Evolutionary conservation across 352 stramenopile genomes (phyloP).

Genomic region (Phytopythium chamaehyphon): DNA sequence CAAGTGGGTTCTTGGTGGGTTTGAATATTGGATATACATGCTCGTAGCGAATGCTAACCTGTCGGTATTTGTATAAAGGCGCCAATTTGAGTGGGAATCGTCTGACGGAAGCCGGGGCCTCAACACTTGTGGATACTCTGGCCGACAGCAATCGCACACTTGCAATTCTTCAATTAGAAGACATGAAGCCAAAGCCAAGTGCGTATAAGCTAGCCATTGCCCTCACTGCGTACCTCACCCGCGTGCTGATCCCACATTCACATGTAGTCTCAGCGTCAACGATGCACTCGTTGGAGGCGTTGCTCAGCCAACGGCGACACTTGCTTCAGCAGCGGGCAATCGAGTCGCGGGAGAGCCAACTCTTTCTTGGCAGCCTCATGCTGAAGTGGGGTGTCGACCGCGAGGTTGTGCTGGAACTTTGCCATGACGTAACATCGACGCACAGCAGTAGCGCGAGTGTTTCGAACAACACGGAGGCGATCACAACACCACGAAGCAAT

Average conservation of each 20-base stretch:
- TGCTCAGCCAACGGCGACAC: conserved; percentile 17
- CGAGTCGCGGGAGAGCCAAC: conserved; percentile 32
- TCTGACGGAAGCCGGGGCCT: conserved; percentile 24
- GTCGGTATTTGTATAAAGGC: conserved; percentile 16
- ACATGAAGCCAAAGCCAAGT: conserved; percentile 15
- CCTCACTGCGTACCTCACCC: not conserved
- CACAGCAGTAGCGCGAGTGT: conserved; percentile 1
- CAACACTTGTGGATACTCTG: conserved; percentile 32
- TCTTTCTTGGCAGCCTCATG: conserved; percentile 41
- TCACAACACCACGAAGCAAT: conserved; percentile 2
- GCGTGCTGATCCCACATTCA: not conserved
- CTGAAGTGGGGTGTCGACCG: conserved; percentile 51
- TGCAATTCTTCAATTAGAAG: conserved; percentile 28
- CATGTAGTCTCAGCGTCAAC: conserved; percentile 12
- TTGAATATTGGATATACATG: not conserved
- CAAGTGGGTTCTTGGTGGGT: conserved; percentile 56
- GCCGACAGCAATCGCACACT: conserved; percentile 40
- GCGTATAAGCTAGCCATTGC: not conserved
- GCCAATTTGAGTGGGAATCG: conserved; percentile 44
- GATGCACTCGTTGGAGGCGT: conserved; percentile 14
- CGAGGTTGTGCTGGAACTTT: conserved; percentile 51
- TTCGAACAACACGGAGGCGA: not conserved
- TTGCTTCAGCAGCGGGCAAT: conserved; percentile 32
- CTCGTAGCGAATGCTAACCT: no score
- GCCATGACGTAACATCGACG: conserved; percentile 14